Evolutionary conservation across 345 rosid species (phyloP).

Genomic region (Moricandia arvensis): DNA sequence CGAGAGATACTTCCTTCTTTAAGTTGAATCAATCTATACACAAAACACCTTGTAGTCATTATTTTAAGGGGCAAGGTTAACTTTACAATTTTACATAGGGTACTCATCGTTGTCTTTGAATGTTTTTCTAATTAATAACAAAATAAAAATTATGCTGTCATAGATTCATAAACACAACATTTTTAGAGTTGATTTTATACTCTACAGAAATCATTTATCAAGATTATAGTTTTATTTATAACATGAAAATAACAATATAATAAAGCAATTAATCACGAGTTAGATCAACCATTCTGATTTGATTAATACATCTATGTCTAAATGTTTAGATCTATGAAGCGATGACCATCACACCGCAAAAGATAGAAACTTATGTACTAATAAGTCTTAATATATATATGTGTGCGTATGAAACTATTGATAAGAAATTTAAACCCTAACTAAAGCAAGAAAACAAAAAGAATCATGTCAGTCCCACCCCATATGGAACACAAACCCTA

Average conservation of each 20-base stretch:
- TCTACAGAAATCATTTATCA: neutral
- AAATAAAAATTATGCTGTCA: neutral
- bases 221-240: neutral
- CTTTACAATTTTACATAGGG: neutral
- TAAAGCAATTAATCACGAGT: neutral
- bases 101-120: conserved; percentile 2
- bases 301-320: too few relatives aligned
- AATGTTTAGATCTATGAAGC: conserved; percentile 4
- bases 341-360: conserved; percentile 7
- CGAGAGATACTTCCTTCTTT: conserved; percentile 5
- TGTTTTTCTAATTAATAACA: neutral
- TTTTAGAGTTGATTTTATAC: neutral
- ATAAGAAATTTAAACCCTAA: conserved; percentile 22
- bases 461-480: conserved; percentile 40
- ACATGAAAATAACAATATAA: neutral
- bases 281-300: too few relatives aligned
- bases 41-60: neutral
- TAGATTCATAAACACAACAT: neutral
- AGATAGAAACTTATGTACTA: conserved; percentile 8
- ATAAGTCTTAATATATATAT: neutral
- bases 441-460: conserved; percentile 65
- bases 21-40: neutral
- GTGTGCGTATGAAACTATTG: conserved; percentile 3
- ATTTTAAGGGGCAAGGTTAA: conserved; percentile 12
- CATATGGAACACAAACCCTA: conserved; percentile 38